Base-by-base conservation (phyloP, 371 early-diverging fungal species). In the Enterospora canceri region DNA sequence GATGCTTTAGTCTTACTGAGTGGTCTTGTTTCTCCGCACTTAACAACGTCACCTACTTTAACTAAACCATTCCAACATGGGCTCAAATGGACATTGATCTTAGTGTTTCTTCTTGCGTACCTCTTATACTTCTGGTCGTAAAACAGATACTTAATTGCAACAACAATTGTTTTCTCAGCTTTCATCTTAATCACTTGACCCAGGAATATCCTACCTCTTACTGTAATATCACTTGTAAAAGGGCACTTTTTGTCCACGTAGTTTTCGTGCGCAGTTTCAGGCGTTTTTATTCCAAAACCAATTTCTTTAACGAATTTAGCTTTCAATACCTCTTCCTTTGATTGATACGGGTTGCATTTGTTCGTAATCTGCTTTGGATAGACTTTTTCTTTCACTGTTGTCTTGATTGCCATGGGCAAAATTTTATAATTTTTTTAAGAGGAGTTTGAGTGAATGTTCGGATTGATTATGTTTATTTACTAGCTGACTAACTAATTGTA, bases 221-320 rank as follows among this genome's bases (percentile, higher is more conserved):
- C 92, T 82, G 86, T 87, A 79, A 96, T 91, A 79, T 90, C 86
- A 77, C 93, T 88, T 73, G 92, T 91, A 89, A 94, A 98, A 76
- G 98, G 98, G 86, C 98, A 98, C 87, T 98, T 98, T 86, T 94
- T 95, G 85, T 97, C 98, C 69, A 97, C 89, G 87, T 97, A 98
- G 21, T 76, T 76, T n/a, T 85, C 84, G 67, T 87, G 86, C 76
- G 97, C 98, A 79, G 92, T 94, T 82, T 87, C 85, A 76, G 99
- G 99, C 80, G 94, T 94, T 87, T 92, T 91, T 87, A 91, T 92
- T 71, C 97, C 97, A 70, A 91, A 86, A 83, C 96, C 96, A 73
- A 96, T 89, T 76, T 93, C 91, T 85, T 91, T 91, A 87, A 93
- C 76, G 89, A 58, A 62, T 67, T 76, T 51, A 85, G 68, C 65